Percentiles rank a stretch among this genome's conserved stretches.
Conservation (phyloP, 1,284 basidiomycete species). For the Cryptococcus sp. region DNA sequence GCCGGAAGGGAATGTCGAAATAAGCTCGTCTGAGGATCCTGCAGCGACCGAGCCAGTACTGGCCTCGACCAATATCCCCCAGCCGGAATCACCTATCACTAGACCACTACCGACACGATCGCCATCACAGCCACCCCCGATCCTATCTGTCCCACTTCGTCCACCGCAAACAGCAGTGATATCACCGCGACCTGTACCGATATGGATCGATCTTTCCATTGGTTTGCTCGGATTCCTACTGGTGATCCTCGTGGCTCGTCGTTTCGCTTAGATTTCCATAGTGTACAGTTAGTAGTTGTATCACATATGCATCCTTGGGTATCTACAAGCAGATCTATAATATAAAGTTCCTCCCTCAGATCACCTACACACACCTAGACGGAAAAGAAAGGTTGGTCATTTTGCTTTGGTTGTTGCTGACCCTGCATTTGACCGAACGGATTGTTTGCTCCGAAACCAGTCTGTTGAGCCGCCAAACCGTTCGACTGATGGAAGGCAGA, state of each 20-base stretch:
- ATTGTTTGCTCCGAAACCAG: constrained; percentile 57
- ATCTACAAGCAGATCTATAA: background rate
- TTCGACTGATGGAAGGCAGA: constrained; percentile 53
- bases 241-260: constrained; percentile 5
- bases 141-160: too few relatives aligned
- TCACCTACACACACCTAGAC: constrained; percentile 48
- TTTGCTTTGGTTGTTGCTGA: constrained; percentile 48
- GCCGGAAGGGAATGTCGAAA: too few relatives aligned
- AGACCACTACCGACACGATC: too few relatives aligned
- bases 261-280: constrained; percentile 1
- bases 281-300: background rate
- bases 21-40: too few relatives aligned
- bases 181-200: constrained; percentile 3
- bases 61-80: too few relatives aligned
- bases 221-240: constrained; percentile 5
- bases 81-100: too few relatives aligned
- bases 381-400: constrained; percentile 79
- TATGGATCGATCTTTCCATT: constrained; percentile 19
- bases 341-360: background rate
- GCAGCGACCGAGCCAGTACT: too few relatives aligned
- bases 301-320: background rate
- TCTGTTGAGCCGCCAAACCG: constrained; percentile 57
- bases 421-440: constrained; percentile 65
- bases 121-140: too few relatives aligned
- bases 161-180: too few relatives aligned